These are phyloP conservation scores for Pseudoscleropodium purum DNA, from an alignment of 225 moss, liverwort and hornwort species.

Conservation along the genomic window DNA sequence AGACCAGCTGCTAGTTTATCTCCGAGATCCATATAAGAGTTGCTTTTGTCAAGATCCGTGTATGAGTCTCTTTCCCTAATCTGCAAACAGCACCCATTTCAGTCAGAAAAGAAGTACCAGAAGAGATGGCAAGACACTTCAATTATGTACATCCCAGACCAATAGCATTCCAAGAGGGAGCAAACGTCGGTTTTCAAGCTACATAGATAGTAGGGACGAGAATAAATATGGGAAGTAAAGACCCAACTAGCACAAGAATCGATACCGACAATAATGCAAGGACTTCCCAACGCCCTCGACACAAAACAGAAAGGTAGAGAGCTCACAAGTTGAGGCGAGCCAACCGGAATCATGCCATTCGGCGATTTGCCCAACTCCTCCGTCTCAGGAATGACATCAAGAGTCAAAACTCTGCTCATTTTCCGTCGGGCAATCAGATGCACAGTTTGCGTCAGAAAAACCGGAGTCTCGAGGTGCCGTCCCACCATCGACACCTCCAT, in stretches of 20 bases:
- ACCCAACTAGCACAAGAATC: neutral
- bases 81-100: conserved; percentile 8
- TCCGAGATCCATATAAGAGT: conserved; percentile 15
- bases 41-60: neutral
- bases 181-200: neutral
- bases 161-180: neutral
- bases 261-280: neutral
- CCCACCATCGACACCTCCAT: conserved; percentile 63
- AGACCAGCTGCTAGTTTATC: conserved; percentile 25
- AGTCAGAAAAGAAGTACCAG: neutral
- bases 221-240: neutral
- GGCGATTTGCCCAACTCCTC: conserved; percentile 39
- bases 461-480: conserved; percentile 28
- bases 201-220: neutral
- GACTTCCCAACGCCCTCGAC: neutral
- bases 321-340: conserved; percentile 29
- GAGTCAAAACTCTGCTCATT: conserved; percentile 14
- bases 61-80: conserved; percentile 11
- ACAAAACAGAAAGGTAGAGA: neutral
- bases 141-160: neutral
- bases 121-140: neutral
- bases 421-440: conserved; percentile 43
- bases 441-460: conserved; percentile 52
- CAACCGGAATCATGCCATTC: conserved; percentile 13
- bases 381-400: conserved; percentile 64